Evolutionary conservation across 2,329 filamentous ascomycete genomes (phyloP), one percentile per base, ranked within the genome.

Genomic region (Botrytis hyacinthi): DNA sequence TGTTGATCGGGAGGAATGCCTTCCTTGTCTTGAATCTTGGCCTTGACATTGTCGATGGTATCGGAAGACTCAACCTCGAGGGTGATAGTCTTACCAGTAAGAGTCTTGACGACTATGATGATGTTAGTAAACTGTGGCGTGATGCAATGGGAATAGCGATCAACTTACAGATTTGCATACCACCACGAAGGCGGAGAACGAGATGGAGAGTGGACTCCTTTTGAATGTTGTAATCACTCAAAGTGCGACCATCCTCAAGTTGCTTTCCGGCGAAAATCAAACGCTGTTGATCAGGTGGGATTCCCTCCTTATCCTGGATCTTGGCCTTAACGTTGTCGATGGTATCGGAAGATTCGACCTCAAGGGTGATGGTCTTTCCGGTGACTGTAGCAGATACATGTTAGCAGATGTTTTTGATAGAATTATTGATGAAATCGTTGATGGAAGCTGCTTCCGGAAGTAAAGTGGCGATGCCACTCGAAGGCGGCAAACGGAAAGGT

Each of bases 11-110:
- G 95, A 0, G 95, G 95, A 72, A 98, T 97, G 37, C 95, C 95
- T 84, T 95, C 93, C 88, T 95, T 95, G 78, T 95, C 93, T 80
- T 95, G 93, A 42, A 98, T 98, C 88, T 98, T 97, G 8, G 86
- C 88, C 86, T 97, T 97, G 1, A 98, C 95, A 77, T 98, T 98
- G 91, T 98, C 95, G 87, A 98, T 98, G 84, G 95, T 98, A 87
- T 99, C 96, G 84, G 92, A 95, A 82, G 94, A 97, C 91, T 98
- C 95, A 87, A 98, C 96, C 93, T 99, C 95, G 82, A 99, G 95
- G 91, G 95, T 98, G 78, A 98, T 97, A 0, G 95, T 98, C 87
- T 98, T 98, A 76, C 95, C 95, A 0, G 93, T 95, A 1, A 95
- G 84, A 0, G 93, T 95, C 88, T 95, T 95, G 81, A 95, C 92